Conservation (phyloP, 1,284 basidiomycete species). For the Tylopilus sp. region DNA sequence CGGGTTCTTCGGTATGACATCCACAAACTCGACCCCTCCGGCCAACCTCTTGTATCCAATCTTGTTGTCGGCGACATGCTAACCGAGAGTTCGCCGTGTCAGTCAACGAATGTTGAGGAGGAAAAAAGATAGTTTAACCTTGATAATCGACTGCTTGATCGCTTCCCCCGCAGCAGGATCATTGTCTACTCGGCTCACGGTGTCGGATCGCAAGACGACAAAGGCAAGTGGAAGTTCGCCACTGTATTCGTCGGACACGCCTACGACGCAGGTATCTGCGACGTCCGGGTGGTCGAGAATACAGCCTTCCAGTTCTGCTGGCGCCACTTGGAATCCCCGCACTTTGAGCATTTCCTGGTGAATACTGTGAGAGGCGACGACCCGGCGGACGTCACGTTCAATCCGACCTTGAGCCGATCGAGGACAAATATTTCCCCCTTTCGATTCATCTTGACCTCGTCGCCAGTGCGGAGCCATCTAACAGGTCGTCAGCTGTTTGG, state of each 20-base stretch:
- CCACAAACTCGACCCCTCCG: constrained; percentile 64
- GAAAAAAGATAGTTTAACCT: constrained; percentile 27
- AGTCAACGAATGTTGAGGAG: background rate
- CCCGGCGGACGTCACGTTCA: background rate
- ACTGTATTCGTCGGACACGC: constrained; percentile 70
- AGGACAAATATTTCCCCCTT: constrained; percentile 59
- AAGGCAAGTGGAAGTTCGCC: constrained; percentile 76
- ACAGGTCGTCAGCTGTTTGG: constrained; percentile 27
- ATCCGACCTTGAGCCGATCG: constrained; percentile 61
- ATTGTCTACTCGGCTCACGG: constrained; percentile 36
- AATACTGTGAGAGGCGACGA: background rate
- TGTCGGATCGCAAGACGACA: constrained; percentile 50
- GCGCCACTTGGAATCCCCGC: constrained; percentile 59
- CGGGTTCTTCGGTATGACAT: constrained; percentile 67
- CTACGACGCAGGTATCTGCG: constrained; percentile 61
- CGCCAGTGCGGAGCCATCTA: constrained; percentile 69
- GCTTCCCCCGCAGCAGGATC: constrained; percentile 36
- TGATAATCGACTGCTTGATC: constrained; percentile 41
- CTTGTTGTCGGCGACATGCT: constrained; percentile 70
- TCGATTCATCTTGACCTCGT: constrained; percentile 56
- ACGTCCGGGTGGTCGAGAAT: constrained; percentile 61
- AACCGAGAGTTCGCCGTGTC: constrained; percentile 2
- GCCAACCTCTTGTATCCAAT: constrained; percentile 65
- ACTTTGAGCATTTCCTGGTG: constrained; percentile 58
- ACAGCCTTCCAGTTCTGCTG: constrained; percentile 71